Base-by-base conservation (phyloP, 768 basidiomycete genomes). In the Porphyrellus cyaneotinctus region DNA sequence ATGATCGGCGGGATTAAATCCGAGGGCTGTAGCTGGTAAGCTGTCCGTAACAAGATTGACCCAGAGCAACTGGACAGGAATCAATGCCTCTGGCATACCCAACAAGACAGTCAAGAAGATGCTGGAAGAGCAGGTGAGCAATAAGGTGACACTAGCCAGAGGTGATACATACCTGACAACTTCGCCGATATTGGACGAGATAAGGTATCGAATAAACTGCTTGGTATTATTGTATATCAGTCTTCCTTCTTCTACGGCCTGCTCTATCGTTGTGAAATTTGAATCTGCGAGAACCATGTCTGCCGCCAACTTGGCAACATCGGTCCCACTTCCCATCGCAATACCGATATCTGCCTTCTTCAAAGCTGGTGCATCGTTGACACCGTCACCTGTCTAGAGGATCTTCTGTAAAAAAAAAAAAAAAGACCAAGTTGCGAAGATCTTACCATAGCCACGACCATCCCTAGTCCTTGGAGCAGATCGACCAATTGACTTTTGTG, bases 221-320 rank as follows among this genome's bases (percentile, higher is more conserved):
- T 99, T 99, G 41, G 95, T 98, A 74, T 99, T 99, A 74, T 97
- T 97, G 73, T 97, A 98, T 65, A 98, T 99, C 52, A 95, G 78
- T 71, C 95, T 78, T 61, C 95, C 95, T 74, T 99, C 95, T 70
- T 98, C 95, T 41, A 99, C 94, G 9, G 95, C 95, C 61, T 84
- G 77, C 70, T 97, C 95, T 71, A 99, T 97, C 8, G 94, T 95
- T 12, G 93, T 87, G 71, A 99, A 99, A 76, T 98, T 98, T 43
- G 94, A 94, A 69, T 95, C 94, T 6, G 91, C 89, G 46, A 95
- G 82, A 28, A 99, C 94, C 93, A 99, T 95, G 70, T 99, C 95
- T 9, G 95, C 92, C 5, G 95, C 97, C 54, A 97, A 76, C 73
- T 97, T 98, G 56, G 95, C 95, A 38, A 99, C 95, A 67, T 99